Percentiles rank a stretch among this genome's conserved stretches.
Conservation (phyloP, 1,284 basidiomycete species). For the Prillingera fragicola region DNA sequence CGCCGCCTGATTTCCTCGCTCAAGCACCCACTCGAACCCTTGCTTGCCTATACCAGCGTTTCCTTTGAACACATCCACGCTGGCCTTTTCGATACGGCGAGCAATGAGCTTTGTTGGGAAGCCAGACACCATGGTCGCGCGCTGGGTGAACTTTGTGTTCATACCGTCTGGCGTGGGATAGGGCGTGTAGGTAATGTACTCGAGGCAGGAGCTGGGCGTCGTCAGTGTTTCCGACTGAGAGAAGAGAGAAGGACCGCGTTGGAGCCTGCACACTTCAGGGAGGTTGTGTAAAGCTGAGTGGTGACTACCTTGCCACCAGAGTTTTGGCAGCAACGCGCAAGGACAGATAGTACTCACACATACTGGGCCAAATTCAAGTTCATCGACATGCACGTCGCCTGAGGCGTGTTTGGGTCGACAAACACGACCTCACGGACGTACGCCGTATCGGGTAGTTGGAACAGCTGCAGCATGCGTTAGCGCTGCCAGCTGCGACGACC, state of each 20-base stretch:
- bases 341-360: slow-evolving; percentile 30
- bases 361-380: slow-evolving; percentile 81
- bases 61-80: slow-evolving; percentile 76
- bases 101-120: slow-evolving; percentile 70
- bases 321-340: no score
- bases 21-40: slow-evolving; percentile 77
- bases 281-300: no score
- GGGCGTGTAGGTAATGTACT: slow-evolving; percentile 80
- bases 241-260: no score
- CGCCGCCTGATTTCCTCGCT: slow-evolving; percentile 4
- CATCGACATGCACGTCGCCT: slow-evolving; percentile 76
- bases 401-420: slow-evolving; percentile 66
- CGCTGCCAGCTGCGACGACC: not conserved
- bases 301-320: no score
- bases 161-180: slow-evolving; percentile 28
- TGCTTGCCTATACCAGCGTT: slow-evolving; percentile 79
- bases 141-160: slow-evolving; percentile 35
- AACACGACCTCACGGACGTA: slow-evolving; percentile 92
- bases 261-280: no score
- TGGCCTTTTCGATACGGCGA: slow-evolving; percentile 72
- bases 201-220: slow-evolving; percentile 52
- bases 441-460: slow-evolving; percentile 62
- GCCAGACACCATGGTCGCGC: slow-evolving; percentile 50
- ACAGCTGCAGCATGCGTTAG: slow-evolving; percentile 25
- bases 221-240: slow-evolving; percentile 1